Conservation (phyloP, 1,139 yeast genomes). For the Lizanozyma gosingica region DNA sequence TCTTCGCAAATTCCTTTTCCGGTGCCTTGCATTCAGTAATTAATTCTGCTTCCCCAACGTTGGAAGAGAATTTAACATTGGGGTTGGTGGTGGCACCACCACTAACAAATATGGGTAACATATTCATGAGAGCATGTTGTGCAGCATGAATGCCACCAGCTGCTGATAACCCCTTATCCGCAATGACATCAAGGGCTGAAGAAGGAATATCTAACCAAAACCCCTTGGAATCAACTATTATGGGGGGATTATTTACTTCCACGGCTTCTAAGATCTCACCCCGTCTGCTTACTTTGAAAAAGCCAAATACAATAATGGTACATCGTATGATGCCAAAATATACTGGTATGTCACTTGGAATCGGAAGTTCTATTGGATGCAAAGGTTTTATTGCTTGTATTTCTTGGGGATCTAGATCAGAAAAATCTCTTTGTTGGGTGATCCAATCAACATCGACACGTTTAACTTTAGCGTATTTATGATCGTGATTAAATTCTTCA, state of each 20-base stretch:
- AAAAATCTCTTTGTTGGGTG: slow-evolving; percentile 83
- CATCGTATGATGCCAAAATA: slow-evolving; percentile 69
- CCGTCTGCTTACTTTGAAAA: slow-evolving; percentile 71
- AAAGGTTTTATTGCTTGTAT: slow-evolving; percentile 58
- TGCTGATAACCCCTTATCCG: slow-evolving; percentile 47
- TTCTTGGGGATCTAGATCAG: slow-evolving; percentile 82
- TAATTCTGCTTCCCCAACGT: slow-evolving; percentile 52
- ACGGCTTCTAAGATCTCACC: slow-evolving; percentile 83
- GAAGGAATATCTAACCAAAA: slow-evolving; percentile 85
- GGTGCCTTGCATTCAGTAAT: slow-evolving; percentile 96
- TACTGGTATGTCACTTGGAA: slow-evolving; percentile 48
- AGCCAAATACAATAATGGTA: slow-evolving; percentile 81
- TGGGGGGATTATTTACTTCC: slow-evolving; percentile 87
- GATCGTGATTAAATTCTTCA: slow-evolving; percentile 71
- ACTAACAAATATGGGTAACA: slow-evolving; percentile 50
- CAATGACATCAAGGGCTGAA: slow-evolving; percentile 48
- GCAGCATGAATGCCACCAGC: slow-evolving; percentile 98
- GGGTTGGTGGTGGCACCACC: slow-evolving; percentile 31
- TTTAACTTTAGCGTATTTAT: slow-evolving; percentile 70
- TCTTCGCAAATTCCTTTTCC: slow-evolving; percentile 78
- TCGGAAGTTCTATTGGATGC: slow-evolving; percentile 9
- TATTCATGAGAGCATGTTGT: slow-evolving; percentile 77
- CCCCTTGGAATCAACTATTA: slow-evolving; percentile 60
- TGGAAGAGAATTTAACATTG: slow-evolving; percentile 42
- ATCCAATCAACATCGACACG: slow-evolving; percentile 91